Conservation (phyloP, 2,329 filamentous ascomycete species). For the Botrytis galanthina region DNA sequence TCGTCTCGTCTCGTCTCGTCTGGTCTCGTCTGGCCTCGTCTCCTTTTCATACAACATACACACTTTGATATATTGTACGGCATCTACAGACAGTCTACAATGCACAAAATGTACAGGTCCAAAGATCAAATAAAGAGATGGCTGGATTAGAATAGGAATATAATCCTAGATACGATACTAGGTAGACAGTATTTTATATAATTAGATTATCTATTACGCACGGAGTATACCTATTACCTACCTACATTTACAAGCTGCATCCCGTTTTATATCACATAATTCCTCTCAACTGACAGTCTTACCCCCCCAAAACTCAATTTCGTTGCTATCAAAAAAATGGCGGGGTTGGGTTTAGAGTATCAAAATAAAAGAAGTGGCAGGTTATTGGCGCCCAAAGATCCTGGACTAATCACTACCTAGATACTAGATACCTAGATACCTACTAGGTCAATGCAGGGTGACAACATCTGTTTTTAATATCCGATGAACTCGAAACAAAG, state of each 20-base stretch:
- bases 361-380: constrained; percentile 16
- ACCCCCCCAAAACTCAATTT: background rate
- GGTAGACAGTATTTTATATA: background rate
- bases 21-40: background rate
- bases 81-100: background rate
- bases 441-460: constrained; percentile 1
- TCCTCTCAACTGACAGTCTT: background rate
- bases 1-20: background rate
- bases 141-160: background rate
- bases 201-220: background rate
- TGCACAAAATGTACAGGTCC: background rate
- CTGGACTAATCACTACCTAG: background rate
- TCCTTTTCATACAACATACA: background rate
- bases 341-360: constrained; percentile 12
- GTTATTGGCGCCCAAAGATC: constrained; percentile 16
- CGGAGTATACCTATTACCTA: background rate
- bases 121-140: constrained; percentile 1
- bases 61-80: background rate
- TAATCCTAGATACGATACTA: background rate
- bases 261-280: background rate
- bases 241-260: background rate
- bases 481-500: background rate
- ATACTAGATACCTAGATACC: too few species aligned
- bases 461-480: constrained; percentile 8
- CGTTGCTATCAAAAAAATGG: background rate